Base-by-base conservation (phyloP, 116 monocot genomes). In the Papilionanthe hybrid region DNA sequence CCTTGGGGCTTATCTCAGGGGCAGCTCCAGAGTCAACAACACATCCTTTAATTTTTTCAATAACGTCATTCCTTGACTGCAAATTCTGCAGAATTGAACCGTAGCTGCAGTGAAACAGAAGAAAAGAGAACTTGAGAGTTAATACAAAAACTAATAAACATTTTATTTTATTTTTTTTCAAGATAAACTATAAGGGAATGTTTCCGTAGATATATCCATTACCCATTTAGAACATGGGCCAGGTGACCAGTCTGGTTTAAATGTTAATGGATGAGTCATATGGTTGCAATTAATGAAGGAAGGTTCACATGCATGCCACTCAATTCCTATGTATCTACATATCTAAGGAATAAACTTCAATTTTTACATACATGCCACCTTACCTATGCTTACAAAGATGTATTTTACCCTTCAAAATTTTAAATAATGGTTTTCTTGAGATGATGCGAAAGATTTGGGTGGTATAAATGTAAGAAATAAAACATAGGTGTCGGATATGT, bases 21-120 rank as follows among this genome's bases (percentile, higher is more conserved):
- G 88, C 92, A 29, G 91, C 87, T 82, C 89, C 97, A 81, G 97
- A 98, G 72, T 98, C 97, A 76, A 98, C 19, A 29, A 98, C 79
- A 84, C 97, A 98, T 71, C 97, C 97, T 85, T 77, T 87, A 78
- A 98, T 94, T 82, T 91, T 98, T 65, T 85, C 57, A 81, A 87
- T 78, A 53, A 94, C 75, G 77, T 91, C 92, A 72, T 75, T 78
- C 77, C 94, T 92, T 53, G 87, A 82, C 72, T 86, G 86, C 41
- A 92, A 77, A 47, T 82, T 94, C 29, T 94, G 84, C 44, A 94
- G 92, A 81, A 98, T 87, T 56, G 81, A 82, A 58, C 97, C 97
- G 78, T 98, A 98, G 45, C 97, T 98, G 84, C 78, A 90, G 72
- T 78, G 12, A 18, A 27, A 50, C 47, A 65, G 66, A 41, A 20